Conservation (phyloP, 208 protist species). For the Trypanosoma mega region DNA sequence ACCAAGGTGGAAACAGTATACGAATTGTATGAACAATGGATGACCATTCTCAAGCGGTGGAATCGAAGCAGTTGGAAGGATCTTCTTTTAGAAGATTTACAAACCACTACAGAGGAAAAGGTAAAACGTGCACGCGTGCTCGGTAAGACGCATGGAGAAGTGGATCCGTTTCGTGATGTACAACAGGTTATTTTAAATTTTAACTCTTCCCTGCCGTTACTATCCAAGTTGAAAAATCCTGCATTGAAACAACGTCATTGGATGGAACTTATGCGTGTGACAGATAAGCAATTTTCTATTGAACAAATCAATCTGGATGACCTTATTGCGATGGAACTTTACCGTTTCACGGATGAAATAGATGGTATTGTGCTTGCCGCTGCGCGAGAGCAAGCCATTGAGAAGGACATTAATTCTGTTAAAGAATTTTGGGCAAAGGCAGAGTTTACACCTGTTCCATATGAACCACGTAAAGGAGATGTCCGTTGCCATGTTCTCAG, state of each 20-base stretch:
- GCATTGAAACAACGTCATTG: constrained; percentile 98
- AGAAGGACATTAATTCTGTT: constrained; percentile 94
- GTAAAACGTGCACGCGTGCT: constrained; percentile 83
- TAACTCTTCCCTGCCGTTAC: constrained; percentile 94
- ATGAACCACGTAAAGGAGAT: constrained; percentile 89
- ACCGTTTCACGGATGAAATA: constrained; percentile 94
- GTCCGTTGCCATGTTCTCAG: constrained; percentile 92
- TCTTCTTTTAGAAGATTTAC: constrained; percentile 94
- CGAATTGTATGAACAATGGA: constrained; percentile 93
- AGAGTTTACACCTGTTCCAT: constrained; percentile 87
- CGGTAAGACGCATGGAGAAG: constrained; percentile 79
- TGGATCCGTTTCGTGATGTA: constrained; percentile 88
- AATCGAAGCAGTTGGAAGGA: constrained; percentile 96
- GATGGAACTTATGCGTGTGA: constrained; percentile 96
- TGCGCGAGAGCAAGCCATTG: constrained; percentile 95
- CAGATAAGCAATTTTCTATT: constrained; percentile 94
- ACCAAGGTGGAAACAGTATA: constrained; percentile 91
- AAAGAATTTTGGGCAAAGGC: constrained; percentile 94
- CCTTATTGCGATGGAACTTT: constrained; percentile 97
- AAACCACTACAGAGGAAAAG: constrained; percentile 92
- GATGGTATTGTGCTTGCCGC: constrained; percentile 93
- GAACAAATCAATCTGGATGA: constrained; percentile 97
- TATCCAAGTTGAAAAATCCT: constrained; percentile 96
- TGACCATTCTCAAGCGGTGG: constrained; percentile 92
- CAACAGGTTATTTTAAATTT: constrained; percentile 95